Percentiles rank a stretch among this genome's conserved stretches.
phyloP scores from a whole-genome alignment of 331 rosid species.

The Rhamnella rubrinervis region DNA sequence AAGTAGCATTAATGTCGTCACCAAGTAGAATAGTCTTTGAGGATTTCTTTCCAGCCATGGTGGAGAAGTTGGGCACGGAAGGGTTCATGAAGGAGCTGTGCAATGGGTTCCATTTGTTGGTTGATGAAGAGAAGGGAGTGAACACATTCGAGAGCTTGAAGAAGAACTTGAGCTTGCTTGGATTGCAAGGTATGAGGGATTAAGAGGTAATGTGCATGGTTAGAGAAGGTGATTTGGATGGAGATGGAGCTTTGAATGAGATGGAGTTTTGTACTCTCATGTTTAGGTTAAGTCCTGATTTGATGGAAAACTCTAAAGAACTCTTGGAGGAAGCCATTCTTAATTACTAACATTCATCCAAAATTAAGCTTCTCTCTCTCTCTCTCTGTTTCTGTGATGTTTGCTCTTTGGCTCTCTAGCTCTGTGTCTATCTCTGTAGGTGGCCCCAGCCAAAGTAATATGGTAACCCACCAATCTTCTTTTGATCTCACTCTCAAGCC shows the following conservation, averaged over 20 bases:
- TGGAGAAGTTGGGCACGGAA: slow-evolving; percentile 61
- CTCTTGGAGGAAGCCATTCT: slow-evolving; percentile 51
- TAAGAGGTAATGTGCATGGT: slow-evolving; percentile 69
- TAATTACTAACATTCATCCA: too few species aligned
- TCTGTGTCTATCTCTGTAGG: too few species aligned
- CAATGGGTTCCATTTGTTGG: slow-evolving; percentile 59
- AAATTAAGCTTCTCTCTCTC: too few species aligned
- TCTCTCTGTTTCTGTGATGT: too few species aligned
- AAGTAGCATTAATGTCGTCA: slow-evolving; percentile 28
- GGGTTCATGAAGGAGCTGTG: slow-evolving; percentile 77
- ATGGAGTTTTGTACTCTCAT: slow-evolving; percentile 79
- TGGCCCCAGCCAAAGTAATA: too few species aligned
- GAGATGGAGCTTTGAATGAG: slow-evolving; percentile 65
- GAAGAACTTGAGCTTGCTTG: slow-evolving; percentile 58
- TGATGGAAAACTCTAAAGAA: slow-evolving; percentile 48
- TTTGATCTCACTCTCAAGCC: too few species aligned
- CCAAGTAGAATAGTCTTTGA: slow-evolving; percentile 42
- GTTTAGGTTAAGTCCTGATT: slow-evolving; percentile 77
- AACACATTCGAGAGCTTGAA: slow-evolving; percentile 77
- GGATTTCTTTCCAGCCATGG: slow-evolving; percentile 74
- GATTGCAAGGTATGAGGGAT: slow-evolving; percentile 62
- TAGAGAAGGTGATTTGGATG: slow-evolving; percentile 73
- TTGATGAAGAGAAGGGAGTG: slow-evolving; percentile 56
- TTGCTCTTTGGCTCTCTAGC: too few species aligned
- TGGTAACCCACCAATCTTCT: too few species aligned